A percentile compares a stretch with the other conserved stretches of the same genome.
Evolutionary conservation across 371 early-diverging fungal genomes (phyloP).

Genomic region (Syncephalis plumigaleata): DNA sequence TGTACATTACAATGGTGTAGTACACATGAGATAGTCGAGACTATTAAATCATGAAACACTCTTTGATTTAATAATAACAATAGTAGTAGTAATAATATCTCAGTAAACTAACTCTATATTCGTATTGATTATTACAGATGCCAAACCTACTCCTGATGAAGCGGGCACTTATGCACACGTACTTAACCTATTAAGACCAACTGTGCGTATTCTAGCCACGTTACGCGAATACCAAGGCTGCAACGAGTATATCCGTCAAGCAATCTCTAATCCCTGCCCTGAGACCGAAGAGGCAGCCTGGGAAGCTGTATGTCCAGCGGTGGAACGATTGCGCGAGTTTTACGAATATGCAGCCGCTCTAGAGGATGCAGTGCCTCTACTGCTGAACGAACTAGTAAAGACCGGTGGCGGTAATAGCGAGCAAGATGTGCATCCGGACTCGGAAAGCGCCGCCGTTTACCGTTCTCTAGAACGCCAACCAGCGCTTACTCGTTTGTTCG

Average conservation of each 20-base stretch:
- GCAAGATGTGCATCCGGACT: background rate
- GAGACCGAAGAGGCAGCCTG: slow-evolving; percentile 77
- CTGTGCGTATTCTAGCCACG: slow-evolving; percentile 20
- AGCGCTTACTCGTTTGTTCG: slow-evolving; percentile 57
- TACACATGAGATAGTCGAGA: no score
- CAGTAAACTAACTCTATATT: background rate
- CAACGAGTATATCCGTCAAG: slow-evolving; percentile 43
- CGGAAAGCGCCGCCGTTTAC: background rate
- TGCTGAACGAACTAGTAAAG: background rate
- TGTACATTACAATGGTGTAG: no score
- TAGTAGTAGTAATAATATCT: no score
- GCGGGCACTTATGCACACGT: slow-evolving; percentile 25
- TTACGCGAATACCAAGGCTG: slow-evolving; percentile 40
- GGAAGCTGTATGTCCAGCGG: slow-evolving; percentile 62
- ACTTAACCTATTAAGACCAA: slow-evolving; percentile 22
- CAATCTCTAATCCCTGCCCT: slow-evolving; percentile 59
- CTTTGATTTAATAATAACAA: background rate
- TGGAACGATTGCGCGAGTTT: slow-evolving; percentile 52
- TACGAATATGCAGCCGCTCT: slow-evolving; percentile 54
- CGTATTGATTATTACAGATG: slow-evolving; percentile 15
- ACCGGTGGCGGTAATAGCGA: background rate
- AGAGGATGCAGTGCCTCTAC: slow-evolving; percentile 17
- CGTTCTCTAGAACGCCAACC: slow-evolving; percentile 40
- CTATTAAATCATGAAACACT: background rate
- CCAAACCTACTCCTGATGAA: slow-evolving; percentile 28